Percentiles rank a stretch among this genome's conserved stretches.
These are phyloP conservation scores for Arthrobotrys sinensis DNA, from an alignment of 2,329 filamentous ascomycete genomes.

Conservation along the genomic window DNA sequence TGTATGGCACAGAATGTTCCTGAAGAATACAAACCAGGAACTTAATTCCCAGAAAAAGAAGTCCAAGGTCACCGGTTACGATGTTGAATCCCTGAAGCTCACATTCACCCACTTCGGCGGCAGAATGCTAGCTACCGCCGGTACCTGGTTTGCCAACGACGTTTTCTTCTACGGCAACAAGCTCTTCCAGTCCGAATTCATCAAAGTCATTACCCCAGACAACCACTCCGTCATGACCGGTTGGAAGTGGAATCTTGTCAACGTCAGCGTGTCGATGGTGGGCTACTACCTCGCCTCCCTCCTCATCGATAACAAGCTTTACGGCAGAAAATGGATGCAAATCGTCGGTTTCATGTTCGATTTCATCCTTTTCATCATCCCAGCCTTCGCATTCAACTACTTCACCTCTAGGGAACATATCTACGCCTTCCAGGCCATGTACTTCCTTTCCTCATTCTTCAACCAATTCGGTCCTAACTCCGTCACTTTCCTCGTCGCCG, in stretches of 20 bases:
- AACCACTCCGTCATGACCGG: slow-evolving; percentile 82
- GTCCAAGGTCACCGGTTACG: slow-evolving; percentile 89
- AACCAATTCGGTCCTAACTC: slow-evolving; percentile 98
- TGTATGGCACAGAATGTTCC: slow-evolving; percentile 94
- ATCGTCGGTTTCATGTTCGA: slow-evolving; percentile 92
- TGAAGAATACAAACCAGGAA: slow-evolving; percentile 88
- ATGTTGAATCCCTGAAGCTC: slow-evolving; percentile 83
- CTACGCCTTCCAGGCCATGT: slow-evolving; percentile 96
- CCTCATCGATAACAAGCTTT: slow-evolving; percentile 95
- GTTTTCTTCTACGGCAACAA: slow-evolving; percentile 99
- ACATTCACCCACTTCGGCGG: slow-evolving; percentile 88
- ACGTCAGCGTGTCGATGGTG: slow-evolving; percentile 85
- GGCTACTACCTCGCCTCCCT: slow-evolving; percentile 91
- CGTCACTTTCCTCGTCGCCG: slow-evolving; percentile 95
- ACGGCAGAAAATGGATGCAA: slow-evolving; percentile 96
- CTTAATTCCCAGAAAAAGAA: slow-evolving; percentile 87
- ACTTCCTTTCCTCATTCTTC: slow-evolving; percentile 98
- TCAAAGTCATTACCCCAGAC: slow-evolving; percentile 80
- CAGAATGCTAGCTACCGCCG: slow-evolving; percentile 87
- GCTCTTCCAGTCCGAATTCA: slow-evolving; percentile 94
- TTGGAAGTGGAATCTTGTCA: slow-evolving; percentile 94
- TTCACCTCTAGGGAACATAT: slow-evolving; percentile 81
- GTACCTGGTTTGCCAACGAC: slow-evolving; percentile 95
- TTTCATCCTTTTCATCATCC: slow-evolving; percentile 93
- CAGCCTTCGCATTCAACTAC: slow-evolving; percentile 88